phyloP scores from a whole-genome alignment of 164 flowering plant species.

The Aristolochia californica region DNA sequence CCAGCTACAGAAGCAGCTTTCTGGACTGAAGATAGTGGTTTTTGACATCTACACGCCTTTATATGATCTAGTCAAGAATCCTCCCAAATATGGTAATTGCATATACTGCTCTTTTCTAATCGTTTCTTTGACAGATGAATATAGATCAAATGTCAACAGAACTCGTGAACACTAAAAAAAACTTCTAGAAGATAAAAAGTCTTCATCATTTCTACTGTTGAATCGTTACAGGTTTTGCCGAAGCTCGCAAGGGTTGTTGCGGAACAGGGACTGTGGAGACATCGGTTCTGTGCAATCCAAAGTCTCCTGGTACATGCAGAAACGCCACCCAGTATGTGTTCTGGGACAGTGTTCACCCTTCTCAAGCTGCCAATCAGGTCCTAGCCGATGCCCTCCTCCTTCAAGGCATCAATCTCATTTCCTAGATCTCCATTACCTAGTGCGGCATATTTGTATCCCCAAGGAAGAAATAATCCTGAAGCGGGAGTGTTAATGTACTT shows the following conservation, averaged over 20 bases:
- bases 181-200: too few species aligned
- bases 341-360: slow-evolving; percentile 95
- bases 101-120: not conserved
- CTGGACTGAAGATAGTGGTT: slow-evolving; percentile 56
- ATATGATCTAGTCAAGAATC: slow-evolving; percentile 40
- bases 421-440: slow-evolving; percentile 7
- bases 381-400: slow-evolving; percentile 59
- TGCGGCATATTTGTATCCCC: too few species aligned
- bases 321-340: slow-evolving; percentile 84
- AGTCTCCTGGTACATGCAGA: slow-evolving; percentile 66
- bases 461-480: too few species aligned
- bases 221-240: slow-evolving; percentile 45
- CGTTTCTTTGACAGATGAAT: not conserved
- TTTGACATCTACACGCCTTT: slow-evolving; percentile 76
- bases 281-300: slow-evolving; percentile 56
- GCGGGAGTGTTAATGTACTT: too few species aligned
- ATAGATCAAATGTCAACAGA: too few species aligned
- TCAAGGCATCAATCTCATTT: slow-evolving; percentile 60
- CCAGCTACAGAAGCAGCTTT: slow-evolving; percentile 39
- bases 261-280: slow-evolving; percentile 82
- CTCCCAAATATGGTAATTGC: slow-evolving; percentile 48
- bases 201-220: too few species aligned
- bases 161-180: too few species aligned
- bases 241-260: slow-evolving; percentile 77
- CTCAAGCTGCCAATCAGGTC: slow-evolving; percentile 75